These are phyloP conservation scores for Lichtheimia corymbifera DNA, from an alignment of 371 early-diverging fungal genomes.

Conservation along the genomic window DNA sequence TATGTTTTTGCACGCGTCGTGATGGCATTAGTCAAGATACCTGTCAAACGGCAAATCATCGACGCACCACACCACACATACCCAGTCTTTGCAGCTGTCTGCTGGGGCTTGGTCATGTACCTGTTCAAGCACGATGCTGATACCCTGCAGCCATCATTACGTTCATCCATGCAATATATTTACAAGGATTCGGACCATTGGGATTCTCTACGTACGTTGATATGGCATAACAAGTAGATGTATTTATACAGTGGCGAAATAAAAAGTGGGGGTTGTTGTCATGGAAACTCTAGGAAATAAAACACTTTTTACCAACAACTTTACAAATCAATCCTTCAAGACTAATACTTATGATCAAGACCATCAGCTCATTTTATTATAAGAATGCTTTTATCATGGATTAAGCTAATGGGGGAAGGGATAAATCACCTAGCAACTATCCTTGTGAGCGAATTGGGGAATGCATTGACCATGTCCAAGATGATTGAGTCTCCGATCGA, in stretches of 20 bases:
- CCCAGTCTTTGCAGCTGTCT: slow-evolving; percentile 91
- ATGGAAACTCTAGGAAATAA: no score
- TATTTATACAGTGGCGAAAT: neutral
- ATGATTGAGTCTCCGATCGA: no score
- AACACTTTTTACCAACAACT: no score
- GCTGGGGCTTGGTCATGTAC: slow-evolving; percentile 96
- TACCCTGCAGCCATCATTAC: slow-evolving; percentile 89
- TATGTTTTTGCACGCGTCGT: slow-evolving; percentile 92
- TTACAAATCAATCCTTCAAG: no score
- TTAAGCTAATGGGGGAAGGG: no score
- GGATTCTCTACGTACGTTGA: slow-evolving; percentile 72
- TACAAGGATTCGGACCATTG: slow-evolving; percentile 86
- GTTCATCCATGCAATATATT: slow-evolving; percentile 93
- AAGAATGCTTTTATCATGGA: no score
- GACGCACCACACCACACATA: slow-evolving; percentile 80
- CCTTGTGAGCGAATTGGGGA: no score
- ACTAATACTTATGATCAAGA: no score
- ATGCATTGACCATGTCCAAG: no score
- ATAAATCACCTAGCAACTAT: no score
- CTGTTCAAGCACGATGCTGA: slow-evolving; percentile 88
- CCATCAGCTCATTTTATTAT: no score
- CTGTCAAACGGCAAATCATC: slow-evolving; percentile 69
- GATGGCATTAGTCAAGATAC: slow-evolving; percentile 84
- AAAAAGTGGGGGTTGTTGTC: no score
- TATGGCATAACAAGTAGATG: slow-evolving; percentile 87